Base-by-base conservation (phyloP, 1,284 basidiomycete species). In the Microbotryum saponariae region DNA sequence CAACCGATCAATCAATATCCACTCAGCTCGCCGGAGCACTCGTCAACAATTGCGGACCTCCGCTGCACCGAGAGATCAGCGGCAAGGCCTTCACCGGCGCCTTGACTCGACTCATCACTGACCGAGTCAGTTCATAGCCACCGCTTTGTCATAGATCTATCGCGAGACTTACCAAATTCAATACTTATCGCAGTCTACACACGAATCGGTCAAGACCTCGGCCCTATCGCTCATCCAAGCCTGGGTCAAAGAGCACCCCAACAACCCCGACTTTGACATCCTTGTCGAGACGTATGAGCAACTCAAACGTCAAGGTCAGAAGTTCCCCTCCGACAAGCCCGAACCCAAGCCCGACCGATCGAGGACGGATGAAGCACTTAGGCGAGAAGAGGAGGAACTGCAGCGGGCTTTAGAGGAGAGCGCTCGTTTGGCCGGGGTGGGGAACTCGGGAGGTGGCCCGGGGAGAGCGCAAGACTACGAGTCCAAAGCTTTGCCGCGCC, bases 361-460 rank as follows among this genome's bases (percentile, higher is more conserved):
- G 1, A 45, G 21, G 21, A 31, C 64, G 6, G 89, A 90, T 67
- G 90, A 91, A 29, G 83, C 83, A 25, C 81, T 89, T 9, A 81
- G 87, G 27, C 83, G 83, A 56, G 91, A 96, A 74, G 91, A 96
- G 72, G 92, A 94, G 73, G 92, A 96, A 69, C 83, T 97, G 1
- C 89, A 91, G 70, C 83, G 90, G 4, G 92, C 86, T 0, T 79
- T 97, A 46, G 91, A 93, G 42, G 37, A 42, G 37, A 42, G 37
- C 14, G 37, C 37, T 42, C 37, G 37, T 18, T 42, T 42, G 37
- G 37, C 37, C 16, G 37, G 37, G 37, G 37, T 42, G 37, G 37
- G 37, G 14, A 42, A 12, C 37, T 42, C 37, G 37, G 37, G 37
- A 6, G 37, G 14, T 42, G 37, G 37, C 10, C 10, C 12, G 16